A percentile compares a stretch with the other conserved stretches of the same genome.
Evolutionary conservation across 352 stramenopile genomes (phyloP).

Genomic region (Lagenidium giganteum): DNA sequence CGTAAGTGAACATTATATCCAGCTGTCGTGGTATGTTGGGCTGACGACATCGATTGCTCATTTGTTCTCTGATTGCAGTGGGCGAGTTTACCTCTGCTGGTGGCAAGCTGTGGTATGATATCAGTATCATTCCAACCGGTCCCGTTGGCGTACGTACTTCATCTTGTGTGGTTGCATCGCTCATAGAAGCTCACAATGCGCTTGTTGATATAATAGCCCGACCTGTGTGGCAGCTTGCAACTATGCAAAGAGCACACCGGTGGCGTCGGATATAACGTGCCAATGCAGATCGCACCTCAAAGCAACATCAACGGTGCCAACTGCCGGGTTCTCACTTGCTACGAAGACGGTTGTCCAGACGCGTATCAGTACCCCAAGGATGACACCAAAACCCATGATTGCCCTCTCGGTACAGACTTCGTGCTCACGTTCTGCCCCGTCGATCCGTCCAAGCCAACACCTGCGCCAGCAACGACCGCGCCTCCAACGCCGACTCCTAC

Average conservation of each 20-base stretch:
- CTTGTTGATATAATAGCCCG: too few relatives aligned
- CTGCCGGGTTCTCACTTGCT: constrained; percentile 28
- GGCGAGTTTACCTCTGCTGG: constrained; percentile 21
- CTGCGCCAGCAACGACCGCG: constrained; percentile 6
- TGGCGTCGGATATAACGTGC: constrained; percentile 21
- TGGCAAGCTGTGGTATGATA: constrained; percentile 28
- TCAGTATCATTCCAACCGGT: constrained; percentile 25
- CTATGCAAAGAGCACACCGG: constrained; percentile 20
- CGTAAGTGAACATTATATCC: constrained; percentile 5
- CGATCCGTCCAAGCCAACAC: constrained; percentile 10
- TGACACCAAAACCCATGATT: constrained; percentile 38
- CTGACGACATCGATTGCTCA: background rate
- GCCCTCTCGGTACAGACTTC: constrained; percentile 22
- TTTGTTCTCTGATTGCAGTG: constrained; percentile 3
- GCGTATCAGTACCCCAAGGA: constrained; percentile 32
- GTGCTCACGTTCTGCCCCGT: constrained; percentile 29
- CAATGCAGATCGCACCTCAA: constrained; percentile 15
- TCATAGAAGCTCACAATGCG: too few relatives aligned
- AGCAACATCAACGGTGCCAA: constrained; percentile 6
- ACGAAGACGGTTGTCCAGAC: constrained; percentile 19
- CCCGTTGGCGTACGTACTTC: background rate
- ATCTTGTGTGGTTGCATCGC: too few relatives aligned
- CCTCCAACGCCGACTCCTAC: constrained; percentile 1
- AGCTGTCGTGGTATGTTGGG: background rate
- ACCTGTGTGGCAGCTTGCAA: constrained; percentile 16